A percentile compares a stretch with the other conserved stretches of the same genome.
These are phyloP conservation scores for Calonectria honghensis DNA, from an alignment of 2,329 filamentous ascomycete genomes.

Conservation along the genomic window DNA sequence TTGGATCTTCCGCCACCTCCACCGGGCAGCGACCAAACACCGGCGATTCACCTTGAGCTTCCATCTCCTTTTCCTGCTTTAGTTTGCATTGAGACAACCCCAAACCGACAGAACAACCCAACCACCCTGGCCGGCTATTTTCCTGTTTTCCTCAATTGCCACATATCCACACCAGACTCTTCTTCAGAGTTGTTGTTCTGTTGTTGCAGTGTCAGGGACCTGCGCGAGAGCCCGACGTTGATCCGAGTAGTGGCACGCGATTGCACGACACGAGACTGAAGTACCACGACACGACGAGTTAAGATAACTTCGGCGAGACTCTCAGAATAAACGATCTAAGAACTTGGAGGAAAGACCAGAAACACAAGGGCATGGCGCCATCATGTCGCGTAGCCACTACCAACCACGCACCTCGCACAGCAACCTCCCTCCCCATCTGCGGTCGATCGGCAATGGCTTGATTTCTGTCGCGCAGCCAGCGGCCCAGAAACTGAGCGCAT, in stretches of 20 bases:
- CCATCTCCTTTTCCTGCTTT: slow-evolving; percentile 32
- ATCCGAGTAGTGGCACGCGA: slow-evolving; percentile 24
- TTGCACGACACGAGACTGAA: slow-evolving; percentile 16
- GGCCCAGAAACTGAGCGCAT: slow-evolving; percentile 61
- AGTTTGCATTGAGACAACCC: slow-evolving; percentile 6
- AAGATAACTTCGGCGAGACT: background rate
- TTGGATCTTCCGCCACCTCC: slow-evolving; percentile 21
- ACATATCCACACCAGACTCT: no score
- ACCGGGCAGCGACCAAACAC: slow-evolving; percentile 11
- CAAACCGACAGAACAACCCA: background rate
- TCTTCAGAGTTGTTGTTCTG: background rate
- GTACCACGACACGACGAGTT: slow-evolving; percentile 13
- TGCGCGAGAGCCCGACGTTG: background rate
- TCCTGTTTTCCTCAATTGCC: slow-evolving; percentile 14
- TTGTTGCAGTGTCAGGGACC: slow-evolving; percentile 1
- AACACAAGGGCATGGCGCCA: slow-evolving; percentile 55
- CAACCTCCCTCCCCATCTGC: slow-evolving; percentile 42
- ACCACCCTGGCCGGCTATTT: background rate
- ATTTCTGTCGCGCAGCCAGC: slow-evolving; percentile 50
- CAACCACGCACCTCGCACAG: slow-evolving; percentile 44
- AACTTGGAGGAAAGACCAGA: slow-evolving; percentile 11
- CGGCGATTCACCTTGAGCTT: slow-evolving; percentile 22
- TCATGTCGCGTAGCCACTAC: slow-evolving; percentile 54
- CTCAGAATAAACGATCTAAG: background rate
- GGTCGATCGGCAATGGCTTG: slow-evolving; percentile 51